A percentile compares a stretch with the other conserved stretches of the same genome.
Conservation (phyloP, 129 eudicot species). For the Saussurea involucrata region DNA sequence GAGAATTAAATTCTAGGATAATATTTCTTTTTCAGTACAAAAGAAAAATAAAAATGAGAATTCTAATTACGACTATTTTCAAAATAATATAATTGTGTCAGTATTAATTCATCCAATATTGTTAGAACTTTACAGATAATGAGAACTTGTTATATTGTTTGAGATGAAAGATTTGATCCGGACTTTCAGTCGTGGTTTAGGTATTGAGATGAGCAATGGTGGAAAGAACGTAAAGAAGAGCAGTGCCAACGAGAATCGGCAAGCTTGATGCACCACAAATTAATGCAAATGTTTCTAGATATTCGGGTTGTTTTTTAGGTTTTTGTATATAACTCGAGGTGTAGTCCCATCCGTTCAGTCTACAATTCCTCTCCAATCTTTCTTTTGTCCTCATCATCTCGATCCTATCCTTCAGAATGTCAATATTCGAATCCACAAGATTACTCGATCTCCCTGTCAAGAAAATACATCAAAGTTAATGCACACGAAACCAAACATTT, state of each 20-base stretch:
- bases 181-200: not conserved
- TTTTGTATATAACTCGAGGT: conserved; percentile 11
- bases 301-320: conserved; percentile 11
- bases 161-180: not conserved
- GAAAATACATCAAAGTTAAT: not conserved
- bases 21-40: not conserved
- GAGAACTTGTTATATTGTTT: not conserved
- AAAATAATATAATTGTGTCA: not conserved
- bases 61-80: not conserved
- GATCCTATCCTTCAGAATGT: conserved; percentile 30
- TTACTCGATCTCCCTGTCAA: conserved; percentile 31
- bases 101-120: not conserved
- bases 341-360: conserved; percentile 23
- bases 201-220: conserved; percentile 30
- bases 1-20: not conserved
- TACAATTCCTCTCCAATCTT: conserved; percentile 22
- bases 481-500: not conserved
- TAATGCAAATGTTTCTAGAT: conserved; percentile 17
- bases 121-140: not conserved
- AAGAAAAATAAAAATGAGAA: not conserved
- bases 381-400: conserved; percentile 31
- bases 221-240: conserved; percentile 37
- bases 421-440: conserved; percentile 32
- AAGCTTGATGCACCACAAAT: conserved; percentile 34
- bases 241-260: conserved; percentile 21